Evolutionary conservation across 805 yeast species (phyloP), one percentile per base, ranked within the genome.

Genomic region (Cyberlindnera galapagoensis): DNA sequence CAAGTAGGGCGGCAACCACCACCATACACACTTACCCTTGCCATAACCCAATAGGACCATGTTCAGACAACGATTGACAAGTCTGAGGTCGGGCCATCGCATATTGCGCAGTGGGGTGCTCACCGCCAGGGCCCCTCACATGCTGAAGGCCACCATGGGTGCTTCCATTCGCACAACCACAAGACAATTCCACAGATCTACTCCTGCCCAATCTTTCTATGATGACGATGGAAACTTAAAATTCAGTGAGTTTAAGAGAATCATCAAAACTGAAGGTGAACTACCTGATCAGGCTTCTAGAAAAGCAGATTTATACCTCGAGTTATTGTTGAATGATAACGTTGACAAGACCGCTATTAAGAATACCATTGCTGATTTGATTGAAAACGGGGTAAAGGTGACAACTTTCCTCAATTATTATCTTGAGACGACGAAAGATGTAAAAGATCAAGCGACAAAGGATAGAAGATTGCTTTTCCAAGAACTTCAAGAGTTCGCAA

Each of bases 191-290:
- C 37, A 33, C 30, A 30, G 33, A 4, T 31, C 36, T 9, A 24
- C 36, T 2, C 28, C 33, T 12, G 10, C 22, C 4, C 29, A 11
- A 9, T 21, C 7, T 13, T 32, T 47, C 18, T 39, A 42, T 30
- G 37, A 40, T 31, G 37, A 33, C 21, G 39, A 41, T 8, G 51
- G 51, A 11, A 38, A 42, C 28, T 39, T 47, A 10, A 37, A 40
- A 18, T 40, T 36, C 18, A 32, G 40, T 15, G 35, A 37, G 30
- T 47, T 47, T 28, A 36, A 31, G 14, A 38, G 35, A 24, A 31
- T 41, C 18, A 33, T 46, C 7, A 31, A 42, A 9, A 39, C 36
- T 15, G 33, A 38, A 3, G 47, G 41, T 18, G 42, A 36, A 21
- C 30, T 36, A 25, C 31, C 39, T 10, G 22, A 22, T 5, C 33